Conservation (phyloP, 352 stramenopile genomes). For the Globisporangium middletonii region DNA sequence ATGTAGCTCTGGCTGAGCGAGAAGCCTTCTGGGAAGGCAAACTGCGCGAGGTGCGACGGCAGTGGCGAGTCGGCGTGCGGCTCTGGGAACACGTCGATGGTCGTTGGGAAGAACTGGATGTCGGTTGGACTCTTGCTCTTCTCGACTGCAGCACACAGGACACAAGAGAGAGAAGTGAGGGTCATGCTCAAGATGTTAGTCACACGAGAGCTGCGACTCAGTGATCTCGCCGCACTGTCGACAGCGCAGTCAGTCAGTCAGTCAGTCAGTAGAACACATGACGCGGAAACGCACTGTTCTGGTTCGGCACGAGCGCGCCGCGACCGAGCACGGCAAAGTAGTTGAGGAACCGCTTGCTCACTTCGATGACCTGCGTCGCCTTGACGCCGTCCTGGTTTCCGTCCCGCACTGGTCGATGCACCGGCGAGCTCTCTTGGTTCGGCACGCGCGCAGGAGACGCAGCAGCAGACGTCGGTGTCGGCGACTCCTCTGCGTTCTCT, state of each 20-base stretch:
- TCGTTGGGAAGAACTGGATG: conserved; percentile 58
- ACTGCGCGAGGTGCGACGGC: conserved; percentile 63
- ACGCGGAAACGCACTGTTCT: conserved; percentile 40
- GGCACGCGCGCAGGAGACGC: conserved; percentile 7
- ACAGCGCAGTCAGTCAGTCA: not conserved
- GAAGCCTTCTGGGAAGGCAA: conserved; percentile 77
- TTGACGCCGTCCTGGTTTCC: conserved; percentile 31
- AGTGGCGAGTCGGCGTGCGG: conserved; percentile 47
- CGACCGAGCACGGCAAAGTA: conserved; percentile 80
- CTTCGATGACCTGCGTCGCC: conserved; percentile 54
- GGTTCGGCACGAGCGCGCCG: conserved; percentile 45
- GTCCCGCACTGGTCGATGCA: conserved; percentile 16
- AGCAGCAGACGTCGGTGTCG: conserved; percentile 8
- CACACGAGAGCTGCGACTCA: not conserved
- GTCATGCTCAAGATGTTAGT: not conserved
- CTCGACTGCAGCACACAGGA: conserved; percentile 35
- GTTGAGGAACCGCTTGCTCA: conserved; percentile 77
- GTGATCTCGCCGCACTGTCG: not conserved
- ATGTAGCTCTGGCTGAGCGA: conserved; percentile 47
- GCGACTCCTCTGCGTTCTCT: conserved; percentile 35
- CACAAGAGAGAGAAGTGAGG: not conserved
- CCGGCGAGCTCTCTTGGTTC: conserved; percentile 30
- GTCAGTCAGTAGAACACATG: not conserved
- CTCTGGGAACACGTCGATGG: conserved; percentile 66
- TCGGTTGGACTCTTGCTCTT: conserved; percentile 67